Evolutionary conservation across 192 early-diverging fungal species (phyloP).

Genomic region (Podochytrium sp.): DNA sequence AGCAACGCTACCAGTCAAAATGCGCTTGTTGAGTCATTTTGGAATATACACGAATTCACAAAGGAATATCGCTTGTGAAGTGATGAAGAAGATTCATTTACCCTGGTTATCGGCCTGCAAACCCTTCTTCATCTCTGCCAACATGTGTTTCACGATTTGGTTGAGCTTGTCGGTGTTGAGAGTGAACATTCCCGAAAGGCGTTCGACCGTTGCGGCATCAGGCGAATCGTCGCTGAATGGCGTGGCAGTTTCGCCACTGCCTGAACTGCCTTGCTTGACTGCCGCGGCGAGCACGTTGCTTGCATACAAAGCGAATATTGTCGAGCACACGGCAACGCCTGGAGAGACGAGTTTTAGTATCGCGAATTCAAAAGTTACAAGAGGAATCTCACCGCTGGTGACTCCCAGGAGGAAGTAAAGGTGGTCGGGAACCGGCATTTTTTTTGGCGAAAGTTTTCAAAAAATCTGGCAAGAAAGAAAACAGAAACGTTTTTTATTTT

Average conservation of each 20-base stretch:
- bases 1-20: slow-evolving; percentile 40
- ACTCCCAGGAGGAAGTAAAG: too few relatives aligned
- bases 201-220: slow-evolving; percentile 20
- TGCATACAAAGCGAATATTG: slow-evolving; percentile 20
- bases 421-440: neutral
- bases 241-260: too few relatives aligned
- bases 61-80: too few relatives aligned
- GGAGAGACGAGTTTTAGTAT: too few relatives aligned
- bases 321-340: slow-evolving; percentile 35
- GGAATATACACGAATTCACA: too few relatives aligned
- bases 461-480: too few relatives aligned
- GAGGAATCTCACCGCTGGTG: too few relatives aligned
- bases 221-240: slow-evolving; percentile 29
- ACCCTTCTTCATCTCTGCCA: slow-evolving; percentile 45
- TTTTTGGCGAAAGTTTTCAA: neutral
- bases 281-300: neutral
- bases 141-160: slow-evolving; percentile 36
- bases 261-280: too few relatives aligned
- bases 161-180: slow-evolving; percentile 33
- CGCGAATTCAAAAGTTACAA: too few relatives aligned
- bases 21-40: too few relatives aligned
- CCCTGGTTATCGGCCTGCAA: slow-evolving; percentile 34
- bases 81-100: too few relatives aligned
- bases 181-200: slow-evolving; percentile 22
- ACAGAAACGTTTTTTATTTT: too few relatives aligned